Base-by-base conservation (phyloP, 208 protist genomes). In the Wallacemonas sp. region DNA sequence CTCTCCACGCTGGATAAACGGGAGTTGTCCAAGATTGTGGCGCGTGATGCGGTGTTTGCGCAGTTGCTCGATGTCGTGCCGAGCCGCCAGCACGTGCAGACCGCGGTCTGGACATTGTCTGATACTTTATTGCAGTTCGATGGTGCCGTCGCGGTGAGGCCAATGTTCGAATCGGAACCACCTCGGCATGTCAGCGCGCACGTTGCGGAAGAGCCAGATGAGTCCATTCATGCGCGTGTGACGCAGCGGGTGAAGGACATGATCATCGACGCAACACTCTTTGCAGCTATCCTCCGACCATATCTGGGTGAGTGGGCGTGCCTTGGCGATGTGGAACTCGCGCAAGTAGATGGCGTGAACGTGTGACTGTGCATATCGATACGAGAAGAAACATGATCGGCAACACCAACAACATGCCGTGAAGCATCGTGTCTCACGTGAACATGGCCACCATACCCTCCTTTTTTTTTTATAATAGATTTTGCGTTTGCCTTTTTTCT, bases 1-100 rank as follows among this genome's bases (percentile, higher is more conserved):
- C 63, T 84, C 8, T 75, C 73, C 15, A 84, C 79, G n/a, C 51
- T 80, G 58, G 79, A 84, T 51, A 72, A 61, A 59, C 78, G 78
- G 1, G 78, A 84, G 73, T 47, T 84, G 21, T 84, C 78, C 24
- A 84, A 84, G 65, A 67, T 84, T 30, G 58, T 84, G 0, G 38
- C 80, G 42, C 78, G 78, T 31, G 78, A 84, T 45, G 78, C 73
- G n/a, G 62, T 84, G 21, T 84, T 68, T 21, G 68, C 69, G 6
- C 66, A 75, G n/a, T 39, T 84, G 45, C 69, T 84, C 28, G 70
- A 84, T 53, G 39, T 84, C 39, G 66, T 80, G 14, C 66, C 66
- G 0, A 65, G 62, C 15, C 67, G 79, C 6, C 61, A 65, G 47
- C 64, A 75, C 38, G 68, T 84, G 6, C 70, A 76, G 49, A 66